Percentiles rank a stretch among this genome's conserved stretches.
These are phyloP conservation scores for Geotrichum ghanense DNA, from an alignment of 805 yeast species.

Conservation along the genomic window DNA sequence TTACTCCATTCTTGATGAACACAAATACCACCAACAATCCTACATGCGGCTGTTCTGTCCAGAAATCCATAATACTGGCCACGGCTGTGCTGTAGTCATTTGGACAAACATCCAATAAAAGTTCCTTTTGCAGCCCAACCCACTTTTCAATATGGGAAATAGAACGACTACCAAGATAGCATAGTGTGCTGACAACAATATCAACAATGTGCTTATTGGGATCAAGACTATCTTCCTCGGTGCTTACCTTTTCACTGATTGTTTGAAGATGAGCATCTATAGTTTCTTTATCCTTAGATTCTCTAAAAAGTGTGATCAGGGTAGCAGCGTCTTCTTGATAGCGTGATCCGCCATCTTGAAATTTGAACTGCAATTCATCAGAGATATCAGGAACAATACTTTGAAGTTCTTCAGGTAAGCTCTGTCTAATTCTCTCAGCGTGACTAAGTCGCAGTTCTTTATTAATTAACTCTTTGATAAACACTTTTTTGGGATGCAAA, in stretches of 20 bases:
- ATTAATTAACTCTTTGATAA: conserved; percentile 66
- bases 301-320: conserved; percentile 25
- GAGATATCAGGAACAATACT: conserved; percentile 30
- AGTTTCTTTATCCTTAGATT: conserved; percentile 6
- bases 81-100: conserved; percentile 24
- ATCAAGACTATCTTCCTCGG: conserved; percentile 2
- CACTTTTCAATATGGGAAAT: conserved; percentile 61
- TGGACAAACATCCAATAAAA: conserved; percentile 22
- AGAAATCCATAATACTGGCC: conserved; percentile 46
- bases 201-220: conserved; percentile 41
- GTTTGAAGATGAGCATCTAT: conserved; percentile 8
- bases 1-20: conserved; percentile 35
- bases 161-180: conserved; percentile 81
- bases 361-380: conserved; percentile 30
- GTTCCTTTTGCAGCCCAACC: conserved; percentile 31
- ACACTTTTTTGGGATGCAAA: conserved; percentile 62
- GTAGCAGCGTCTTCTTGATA: conserved; percentile 27
- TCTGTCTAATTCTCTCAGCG: conserved; percentile 54
- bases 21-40: conserved; percentile 50
- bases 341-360: conserved; percentile 29
- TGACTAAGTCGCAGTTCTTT: conserved; percentile 82
- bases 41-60: conserved; percentile 56
- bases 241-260: conserved; percentile 7
- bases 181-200: conserved; percentile 56
- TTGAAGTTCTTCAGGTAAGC: conserved; percentile 52